phyloP scores from a whole-genome alignment of 805 yeast genomes.

The Peterozyma xylosa region DNA sequence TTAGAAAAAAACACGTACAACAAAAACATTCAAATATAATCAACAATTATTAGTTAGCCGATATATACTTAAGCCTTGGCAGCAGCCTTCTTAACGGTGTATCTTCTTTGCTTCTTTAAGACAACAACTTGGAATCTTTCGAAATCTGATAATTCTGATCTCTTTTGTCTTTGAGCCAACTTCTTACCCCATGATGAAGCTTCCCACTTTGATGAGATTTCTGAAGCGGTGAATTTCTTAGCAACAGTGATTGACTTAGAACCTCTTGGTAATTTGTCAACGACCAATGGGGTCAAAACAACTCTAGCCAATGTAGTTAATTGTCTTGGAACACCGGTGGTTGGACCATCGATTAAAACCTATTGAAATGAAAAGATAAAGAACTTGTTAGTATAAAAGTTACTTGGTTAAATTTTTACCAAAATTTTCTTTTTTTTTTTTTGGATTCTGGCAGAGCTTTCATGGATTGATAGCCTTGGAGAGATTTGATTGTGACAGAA shows the following conservation, averaged over 20 bases:
- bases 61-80: slow-evolving; percentile 73
- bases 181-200: slow-evolving; percentile 96
- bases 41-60: slow-evolving; percentile 1
- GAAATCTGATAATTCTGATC: slow-evolving; percentile 90
- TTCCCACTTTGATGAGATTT: slow-evolving; percentile 85
- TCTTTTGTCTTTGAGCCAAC: slow-evolving; percentile 90
- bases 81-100: slow-evolving; percentile 89
- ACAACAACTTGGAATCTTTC: slow-evolving; percentile 99
- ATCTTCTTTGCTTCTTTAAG: slow-evolving; percentile 95
- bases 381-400: slow-evolving; percentile 17
- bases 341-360: slow-evolving; percentile 96
- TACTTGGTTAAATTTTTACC: too few relatives aligned
- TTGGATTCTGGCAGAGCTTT: too few relatives aligned
- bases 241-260: slow-evolving; percentile 77
- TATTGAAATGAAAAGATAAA: slow-evolving; percentile 18
- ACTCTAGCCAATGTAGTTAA: slow-evolving; percentile 80
- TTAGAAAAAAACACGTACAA: too few relatives aligned
- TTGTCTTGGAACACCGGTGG: slow-evolving; percentile 84
- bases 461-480: too few relatives aligned
- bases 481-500: too few relatives aligned
- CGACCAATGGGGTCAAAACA: slow-evolving; percentile 87
- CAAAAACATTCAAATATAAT: too few relatives aligned
- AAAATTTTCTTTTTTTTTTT: too few relatives aligned
- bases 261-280: slow-evolving; percentile 88
- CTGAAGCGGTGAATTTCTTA: slow-evolving; percentile 93